Evolutionary conservation across 495 filamentous ascomycete genomes (phyloP), one percentile per base, ranked within the genome.

Genomic region (Penicillium lagena): DNA sequence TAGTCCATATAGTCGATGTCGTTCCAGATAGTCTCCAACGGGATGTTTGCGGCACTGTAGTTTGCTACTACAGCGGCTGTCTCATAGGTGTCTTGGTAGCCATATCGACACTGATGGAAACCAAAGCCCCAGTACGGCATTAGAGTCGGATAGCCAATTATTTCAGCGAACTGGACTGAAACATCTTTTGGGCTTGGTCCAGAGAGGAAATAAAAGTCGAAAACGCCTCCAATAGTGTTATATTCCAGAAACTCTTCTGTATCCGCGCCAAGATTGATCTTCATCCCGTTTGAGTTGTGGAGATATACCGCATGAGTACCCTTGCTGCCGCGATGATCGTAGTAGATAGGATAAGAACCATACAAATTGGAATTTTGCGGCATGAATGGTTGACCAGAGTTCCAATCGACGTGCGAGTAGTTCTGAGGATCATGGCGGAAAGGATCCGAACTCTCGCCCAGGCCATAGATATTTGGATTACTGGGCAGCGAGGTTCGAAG

Each of bases 11-110:
- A 89, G 54, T 89, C 72, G 40, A 91, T 91, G 55, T 91, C 87
- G 5, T 83, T 91, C 88, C 89, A 94, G 80, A 90, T 87, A 0
- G 85, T 89, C 61, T 95, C 88, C 7, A 95, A 67, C 0, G 89
- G 89, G 48, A 94, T 94, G 7, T 64, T 63, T 9, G 88, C 87
- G 28, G 68, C 57, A 45, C 77, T 83, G 67, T 94, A 93, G 60
- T 93, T 94, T 38, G 80, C 77, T 14, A 93, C 79, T 1, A 83
- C 86, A 52, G 88, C 88, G 22, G 87, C 87, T 22, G 93, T 78
- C 30, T 87, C 81, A 47, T 77, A 90, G 39, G 81, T 76, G 66
- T 91, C 87, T 28, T 68, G 74, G 57, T 89, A 90, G 28, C 88
- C 88, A 50, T 90, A 93, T 49, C 84, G 72, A 63, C 89, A 94